A percentile compares a stretch with the other conserved stretches of the same genome.
Conservation (phyloP, 106 monocot genomes). For the Dioscorea alata region DNA sequence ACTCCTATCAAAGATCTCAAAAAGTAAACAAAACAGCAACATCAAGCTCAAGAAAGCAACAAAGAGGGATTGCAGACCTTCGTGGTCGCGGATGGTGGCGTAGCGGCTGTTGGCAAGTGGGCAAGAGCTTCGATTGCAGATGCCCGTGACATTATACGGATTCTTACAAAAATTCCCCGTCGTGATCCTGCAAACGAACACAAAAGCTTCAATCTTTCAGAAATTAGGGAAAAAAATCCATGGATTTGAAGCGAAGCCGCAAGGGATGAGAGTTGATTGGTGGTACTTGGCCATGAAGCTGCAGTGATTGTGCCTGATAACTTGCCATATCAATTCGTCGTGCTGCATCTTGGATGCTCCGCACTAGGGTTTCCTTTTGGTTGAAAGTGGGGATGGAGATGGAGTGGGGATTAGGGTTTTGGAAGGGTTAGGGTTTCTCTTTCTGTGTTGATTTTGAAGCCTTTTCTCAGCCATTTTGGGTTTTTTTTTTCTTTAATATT, state of each 20-base stretch:
- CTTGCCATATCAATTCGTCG: conserved; percentile 97
- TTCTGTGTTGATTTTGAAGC: no score
- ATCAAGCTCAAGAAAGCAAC: no score
- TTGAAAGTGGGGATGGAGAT: no score
- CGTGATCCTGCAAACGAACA: conserved; percentile 39
- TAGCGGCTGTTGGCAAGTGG: conserved; percentile 94
- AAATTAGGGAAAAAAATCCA: background rate
- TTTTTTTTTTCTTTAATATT: no score
- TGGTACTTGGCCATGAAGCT: conserved; percentile 93
- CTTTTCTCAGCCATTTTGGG: no score
- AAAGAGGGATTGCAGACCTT: conserved; percentile 35
- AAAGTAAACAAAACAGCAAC: no score
- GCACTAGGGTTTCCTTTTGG: no score
- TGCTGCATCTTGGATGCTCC: conserved; percentile 51
- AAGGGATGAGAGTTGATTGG: background rate
- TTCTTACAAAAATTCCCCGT: conserved; percentile 92
- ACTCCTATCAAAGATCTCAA: no score
- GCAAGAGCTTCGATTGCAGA: conserved; percentile 94
- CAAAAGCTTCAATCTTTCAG: background rate
- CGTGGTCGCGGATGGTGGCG: conserved; percentile 86
- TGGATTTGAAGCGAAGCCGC: no score
- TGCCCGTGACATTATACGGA: conserved; percentile 79
- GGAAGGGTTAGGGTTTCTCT: no score
- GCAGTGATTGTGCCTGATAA: conserved; percentile 94
- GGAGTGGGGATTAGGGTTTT: no score